Evolutionary conservation across 805 yeast species (phyloP).

Genomic region (Schizosaccharomyces osmophilus): DNA sequence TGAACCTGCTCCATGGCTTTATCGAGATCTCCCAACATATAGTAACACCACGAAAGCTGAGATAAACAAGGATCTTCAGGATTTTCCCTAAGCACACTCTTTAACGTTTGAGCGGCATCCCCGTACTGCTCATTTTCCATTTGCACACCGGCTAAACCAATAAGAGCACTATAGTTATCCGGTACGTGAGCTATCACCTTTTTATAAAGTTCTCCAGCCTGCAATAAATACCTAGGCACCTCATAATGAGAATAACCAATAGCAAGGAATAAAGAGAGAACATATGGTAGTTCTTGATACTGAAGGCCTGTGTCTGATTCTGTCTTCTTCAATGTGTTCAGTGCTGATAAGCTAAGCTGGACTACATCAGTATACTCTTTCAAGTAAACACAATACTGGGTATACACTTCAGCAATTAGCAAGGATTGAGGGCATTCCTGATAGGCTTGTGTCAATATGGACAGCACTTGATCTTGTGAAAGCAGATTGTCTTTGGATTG

Average conservation of each 20-base stretch:
- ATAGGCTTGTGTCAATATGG: constrained; percentile 2
- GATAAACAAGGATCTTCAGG: constrained; percentile 33
- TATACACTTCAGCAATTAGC: background rate
- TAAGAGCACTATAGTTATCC: constrained; percentile 31
- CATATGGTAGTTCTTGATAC: constrained; percentile 29
- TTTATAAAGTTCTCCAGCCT: constrained; percentile 52
- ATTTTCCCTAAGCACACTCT: constrained; percentile 26
- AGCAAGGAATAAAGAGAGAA: constrained; percentile 42
- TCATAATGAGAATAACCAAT: constrained; percentile 60
- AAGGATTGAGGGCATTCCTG: background rate
- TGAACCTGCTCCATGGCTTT: constrained; percentile 30
- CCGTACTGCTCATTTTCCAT: constrained; percentile 36
- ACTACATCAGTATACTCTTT: background rate
- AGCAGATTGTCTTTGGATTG: no score
- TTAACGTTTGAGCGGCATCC: constrained; percentile 28
- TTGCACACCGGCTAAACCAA: constrained; percentile 62
- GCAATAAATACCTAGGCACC: constrained; percentile 64
- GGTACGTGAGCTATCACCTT: constrained; percentile 26
- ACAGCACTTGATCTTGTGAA: background rate
- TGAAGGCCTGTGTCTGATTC: constrained; percentile 23
- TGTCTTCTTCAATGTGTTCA: constrained; percentile 15
- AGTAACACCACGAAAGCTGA: constrained; percentile 60
- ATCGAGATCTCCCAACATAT: constrained; percentile 26
- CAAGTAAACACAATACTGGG: background rate
- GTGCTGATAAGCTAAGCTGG: constrained; percentile 8